Evolutionary conservation across 352 stramenopile genomes (phyloP).

Genomic region (Phytophthora idaei): DNA sequence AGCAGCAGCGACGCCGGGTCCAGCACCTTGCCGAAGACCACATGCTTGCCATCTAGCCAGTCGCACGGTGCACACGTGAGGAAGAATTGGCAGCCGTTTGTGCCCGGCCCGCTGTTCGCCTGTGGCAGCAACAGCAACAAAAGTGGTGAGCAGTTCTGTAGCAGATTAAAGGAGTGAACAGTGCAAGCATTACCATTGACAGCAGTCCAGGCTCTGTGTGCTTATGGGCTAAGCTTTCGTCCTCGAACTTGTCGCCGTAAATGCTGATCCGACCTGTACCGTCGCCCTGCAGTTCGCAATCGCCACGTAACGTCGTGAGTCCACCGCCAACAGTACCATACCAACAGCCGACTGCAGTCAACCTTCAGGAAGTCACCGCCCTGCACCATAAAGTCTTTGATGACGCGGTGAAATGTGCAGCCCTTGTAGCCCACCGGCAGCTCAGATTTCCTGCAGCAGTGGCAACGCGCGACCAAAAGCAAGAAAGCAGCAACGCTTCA

Average conservation of each 20-base stretch:
- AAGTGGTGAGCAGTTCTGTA: neutral
- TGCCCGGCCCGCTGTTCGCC: constrained; percentile 95
- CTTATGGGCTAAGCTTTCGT: constrained; percentile 87
- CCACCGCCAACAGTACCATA: neutral
- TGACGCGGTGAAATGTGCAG: constrained; percentile 88
- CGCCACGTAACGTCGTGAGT: constrained; percentile 9
- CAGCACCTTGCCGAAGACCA: constrained; percentile 96
- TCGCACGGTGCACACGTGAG: constrained; percentile 93
- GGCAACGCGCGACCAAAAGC: constrained; percentile 31
- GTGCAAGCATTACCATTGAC: constrained; percentile 65
- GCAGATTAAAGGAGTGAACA: neutral
- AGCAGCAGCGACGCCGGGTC: constrained; percentile 86
- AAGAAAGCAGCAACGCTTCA: constrained; percentile 35
- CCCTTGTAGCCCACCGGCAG: constrained; percentile 90
- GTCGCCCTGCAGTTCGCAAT: constrained; percentile 57
- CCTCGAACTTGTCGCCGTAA: constrained; percentile 88
- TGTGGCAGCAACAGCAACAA: constrained; percentile 17
- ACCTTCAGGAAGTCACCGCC: constrained; percentile 89
- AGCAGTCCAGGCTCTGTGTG: constrained; percentile 80
- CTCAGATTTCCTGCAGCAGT: constrained; percentile 65
- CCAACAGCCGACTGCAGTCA: neutral
- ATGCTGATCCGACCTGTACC: constrained; percentile 86
- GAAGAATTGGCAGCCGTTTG: constrained; percentile 97
- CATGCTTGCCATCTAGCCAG: constrained; percentile 96
- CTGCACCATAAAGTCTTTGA: constrained; percentile 94